Base-by-base conservation (phyloP, 345 rosid genomes). In the Excoecaria agallocha region DNA sequence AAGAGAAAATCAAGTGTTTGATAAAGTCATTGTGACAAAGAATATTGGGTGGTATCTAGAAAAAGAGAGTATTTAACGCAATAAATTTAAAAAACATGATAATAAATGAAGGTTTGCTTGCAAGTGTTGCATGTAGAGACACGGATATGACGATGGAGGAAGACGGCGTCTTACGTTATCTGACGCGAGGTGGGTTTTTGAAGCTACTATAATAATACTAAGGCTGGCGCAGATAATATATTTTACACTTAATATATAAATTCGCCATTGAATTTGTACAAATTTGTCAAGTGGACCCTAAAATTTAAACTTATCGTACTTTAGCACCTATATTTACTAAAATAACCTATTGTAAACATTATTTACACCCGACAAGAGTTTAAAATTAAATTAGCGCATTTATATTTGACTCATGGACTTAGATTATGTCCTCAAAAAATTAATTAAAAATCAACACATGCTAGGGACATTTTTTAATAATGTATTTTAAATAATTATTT, bases 41-140 rank as follows among this genome's bases (percentile, higher is more conserved):
- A 30, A 64, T 17, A 9, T 17, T 19, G 16, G 5, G 41, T 6
- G 6, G 50, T 63, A 0, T 24, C 12, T 22, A 25, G 2, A 24
- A 4, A 58, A 16, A 25, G 38, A 24, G 63, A 58, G 38, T 22
- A 58, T 24, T 15, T 58, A 22, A 1, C 13, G 0, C 2, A 3
- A 60, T 9, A 39, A 20, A 2, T 7, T 15, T 63, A 2, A 37
- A 37, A 37, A 10, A 16, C 46, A 37, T 22, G 66, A 16, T 62
- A 19, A 1, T 4, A 8, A 5, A 30, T 25, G 56, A 50, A 15
- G 59, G 43, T 58, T 68, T 12, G 45, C 45, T 68, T 69, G 48
- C 60, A 69, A 52, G 72, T 68, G 58, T 68, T 59, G 58, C 11
- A 13, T 49, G 60, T 0, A 68, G 13, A 22, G n/a, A 68, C 22